Evolutionary conservation across 2,329 filamentous ascomycete species (phyloP).

Genomic region (Tympanopsis confertula): DNA sequence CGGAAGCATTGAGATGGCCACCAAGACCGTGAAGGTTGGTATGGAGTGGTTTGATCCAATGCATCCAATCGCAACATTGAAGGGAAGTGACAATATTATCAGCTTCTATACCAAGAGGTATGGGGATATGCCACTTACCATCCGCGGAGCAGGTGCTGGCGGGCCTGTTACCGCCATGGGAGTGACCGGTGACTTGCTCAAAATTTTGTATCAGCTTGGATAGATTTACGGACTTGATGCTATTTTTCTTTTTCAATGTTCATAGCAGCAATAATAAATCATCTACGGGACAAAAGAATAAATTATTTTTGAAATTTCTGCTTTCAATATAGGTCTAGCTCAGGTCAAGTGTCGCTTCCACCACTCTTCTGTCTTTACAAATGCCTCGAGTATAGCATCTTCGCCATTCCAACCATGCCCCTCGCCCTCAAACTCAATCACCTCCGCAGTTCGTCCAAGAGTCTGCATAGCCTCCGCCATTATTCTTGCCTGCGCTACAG

Average conservation of each 20-base stretch:
- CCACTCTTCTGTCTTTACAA: not conserved
- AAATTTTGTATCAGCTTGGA: too few relatives aligned
- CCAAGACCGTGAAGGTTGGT: conserved; percentile 77
- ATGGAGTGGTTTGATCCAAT: conserved; percentile 79
- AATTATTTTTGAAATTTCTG: too few relatives aligned
- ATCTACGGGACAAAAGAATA: too few relatives aligned
- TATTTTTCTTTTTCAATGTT: too few relatives aligned
- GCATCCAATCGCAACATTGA: conserved; percentile 84
- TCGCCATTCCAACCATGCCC: not conserved
- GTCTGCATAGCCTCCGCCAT: not conserved
- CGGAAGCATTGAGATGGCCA: conserved; percentile 78
- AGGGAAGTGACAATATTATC: conserved; percentile 98
- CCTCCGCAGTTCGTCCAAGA: not conserved
- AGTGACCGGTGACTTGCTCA: conserved; percentile 81
- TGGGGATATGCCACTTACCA: conserved; percentile 77
- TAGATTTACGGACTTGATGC: too few relatives aligned
- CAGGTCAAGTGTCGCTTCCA: not conserved
- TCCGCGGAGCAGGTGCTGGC: conserved; percentile 88
- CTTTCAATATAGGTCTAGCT: too few relatives aligned
- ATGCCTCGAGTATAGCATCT: not conserved
- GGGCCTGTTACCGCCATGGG: conserved; percentile 97
- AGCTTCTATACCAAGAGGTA: conserved; percentile 97
- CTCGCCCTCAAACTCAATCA: not conserved
- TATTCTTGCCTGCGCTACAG: not conserved
- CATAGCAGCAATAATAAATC: too few relatives aligned